Conservation (phyloP, 2,329 filamentous ascomycete species). For the Monosporascus sp. region DNA sequence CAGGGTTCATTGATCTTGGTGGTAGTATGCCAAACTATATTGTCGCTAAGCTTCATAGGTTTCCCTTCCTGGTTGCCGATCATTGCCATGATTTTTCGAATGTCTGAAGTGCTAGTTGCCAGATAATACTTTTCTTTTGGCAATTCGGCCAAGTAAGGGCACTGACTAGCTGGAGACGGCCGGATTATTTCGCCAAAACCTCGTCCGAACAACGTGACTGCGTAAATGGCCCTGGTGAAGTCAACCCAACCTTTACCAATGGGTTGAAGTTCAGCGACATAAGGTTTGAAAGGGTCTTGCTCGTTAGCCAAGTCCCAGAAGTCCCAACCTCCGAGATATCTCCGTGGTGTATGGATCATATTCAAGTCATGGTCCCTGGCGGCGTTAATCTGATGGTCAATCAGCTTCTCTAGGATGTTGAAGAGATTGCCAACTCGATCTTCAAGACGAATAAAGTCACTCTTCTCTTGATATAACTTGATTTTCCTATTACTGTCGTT, state of each 20-base stretch:
- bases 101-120: slow-evolving; percentile 18
- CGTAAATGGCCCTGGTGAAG: slow-evolving; percentile 21
- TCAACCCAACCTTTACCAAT: slow-evolving; percentile 26
- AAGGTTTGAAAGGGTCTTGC: slow-evolving; percentile 14
- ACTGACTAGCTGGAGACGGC: no score
- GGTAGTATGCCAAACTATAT: slow-evolving; percentile 6
- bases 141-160: slow-evolving; percentile 10
- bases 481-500: no score
- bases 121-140: slow-evolving; percentile 25
- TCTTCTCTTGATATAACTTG: no score
- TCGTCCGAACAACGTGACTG: slow-evolving; percentile 12
- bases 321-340: slow-evolving; percentile 24
- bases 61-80: slow-evolving; percentile 8
- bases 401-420: slow-evolving; percentile 23
- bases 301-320: slow-evolving; percentile 24
- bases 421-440: slow-evolving; percentile 21
- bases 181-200: slow-evolving; percentile 16
- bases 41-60: slow-evolving; percentile 3
- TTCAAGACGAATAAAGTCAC: slow-evolving; percentile 13
- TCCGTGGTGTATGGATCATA: slow-evolving; percentile 10
- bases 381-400: slow-evolving; percentile 23
- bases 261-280: slow-evolving; percentile 12
- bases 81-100: slow-evolving; percentile 23
- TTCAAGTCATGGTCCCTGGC: slow-evolving; percentile 8
- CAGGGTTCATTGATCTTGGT: no score